Percentiles rank a stretch among this genome's conserved stretches.
Evolutionary conservation across 2,329 filamentous ascomycete genomes (phyloP).

Genomic region (Chaetoscypha palmicola): DNA sequence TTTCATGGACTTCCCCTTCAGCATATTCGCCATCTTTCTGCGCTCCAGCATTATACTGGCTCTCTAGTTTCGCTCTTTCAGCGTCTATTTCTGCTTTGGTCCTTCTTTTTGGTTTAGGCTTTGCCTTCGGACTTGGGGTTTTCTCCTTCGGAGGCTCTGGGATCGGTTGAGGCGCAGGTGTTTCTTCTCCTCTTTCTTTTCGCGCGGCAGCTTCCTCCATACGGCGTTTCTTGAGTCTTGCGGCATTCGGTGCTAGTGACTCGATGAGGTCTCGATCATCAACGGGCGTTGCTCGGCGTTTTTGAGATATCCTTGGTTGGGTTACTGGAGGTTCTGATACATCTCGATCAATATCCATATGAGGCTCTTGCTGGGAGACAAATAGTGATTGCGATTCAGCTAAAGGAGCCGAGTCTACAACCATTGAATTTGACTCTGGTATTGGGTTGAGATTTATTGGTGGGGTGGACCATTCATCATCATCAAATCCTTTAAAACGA

Average conservation of each 20-base stretch:
- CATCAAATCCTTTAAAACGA: conserved; percentile 70
- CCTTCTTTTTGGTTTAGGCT: conserved; percentile 17
- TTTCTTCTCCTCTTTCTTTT: conserved; percentile 30
- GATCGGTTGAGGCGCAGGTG: conserved; percentile 16
- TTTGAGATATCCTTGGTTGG: conserved; percentile 26
- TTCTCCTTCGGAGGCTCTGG: conserved; percentile 1
- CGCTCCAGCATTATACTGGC: conserved; percentile 44
- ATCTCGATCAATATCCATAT: conserved; percentile 14
- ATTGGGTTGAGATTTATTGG: conserved; percentile 26
- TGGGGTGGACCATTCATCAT: conserved; percentile 37
- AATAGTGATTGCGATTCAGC: conserved; percentile 41
- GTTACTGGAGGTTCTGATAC: conserved; percentile 13
- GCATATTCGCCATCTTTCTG: conserved; percentile 57
- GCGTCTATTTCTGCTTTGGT: conserved; percentile 54
- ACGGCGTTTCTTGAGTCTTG: conserved; percentile 71
- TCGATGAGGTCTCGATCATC: conserved; percentile 53
- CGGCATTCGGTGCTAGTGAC: conserved; percentile 66
- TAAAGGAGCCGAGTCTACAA: conserved; percentile 18
- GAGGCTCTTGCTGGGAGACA: conserved; percentile 43
- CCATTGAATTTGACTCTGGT: conserved; percentile 28
- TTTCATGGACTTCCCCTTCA: conserved; percentile 48
- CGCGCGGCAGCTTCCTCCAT: conserved; percentile 51
- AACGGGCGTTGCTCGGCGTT: conserved; percentile 39
- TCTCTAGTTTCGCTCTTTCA: conserved; percentile 56
- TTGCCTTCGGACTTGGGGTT: conserved; percentile 21